Conservation (phyloP, 306 rosid genomes). For the Dalbergia cochinchinensis region DNA sequence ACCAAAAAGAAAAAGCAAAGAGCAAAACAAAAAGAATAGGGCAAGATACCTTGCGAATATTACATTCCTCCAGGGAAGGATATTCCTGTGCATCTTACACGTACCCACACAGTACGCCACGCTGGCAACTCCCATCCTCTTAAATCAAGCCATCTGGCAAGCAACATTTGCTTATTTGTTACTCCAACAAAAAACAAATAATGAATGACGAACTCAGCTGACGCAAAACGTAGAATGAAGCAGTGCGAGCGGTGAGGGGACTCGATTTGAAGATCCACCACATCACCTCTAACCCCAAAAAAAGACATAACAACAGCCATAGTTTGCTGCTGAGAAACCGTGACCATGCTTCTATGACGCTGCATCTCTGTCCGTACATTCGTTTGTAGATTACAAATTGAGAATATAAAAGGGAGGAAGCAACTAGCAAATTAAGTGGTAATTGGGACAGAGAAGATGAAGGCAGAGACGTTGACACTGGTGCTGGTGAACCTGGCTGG, state of each 20-base stretch:
- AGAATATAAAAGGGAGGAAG: neutral
- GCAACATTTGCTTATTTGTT: neutral
- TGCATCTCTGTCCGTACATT: too few species aligned
- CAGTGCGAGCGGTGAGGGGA: neutral
- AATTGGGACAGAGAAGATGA: conserved; percentile 49
- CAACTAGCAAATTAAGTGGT: neutral
- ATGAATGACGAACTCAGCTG: neutral
- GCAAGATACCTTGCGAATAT: conserved; percentile 11
- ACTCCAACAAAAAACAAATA: too few species aligned
- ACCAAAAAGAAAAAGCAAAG: too few species aligned
- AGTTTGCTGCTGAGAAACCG: too few species aligned
- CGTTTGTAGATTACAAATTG: too few species aligned
- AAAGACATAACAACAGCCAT: too few species aligned
- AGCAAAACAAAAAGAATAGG: neutral
- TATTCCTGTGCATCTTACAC: conserved; percentile 3
- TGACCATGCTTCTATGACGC: too few species aligned
- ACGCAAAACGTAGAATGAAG: neutral
- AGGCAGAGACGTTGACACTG: conserved; percentile 70
- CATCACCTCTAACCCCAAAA: neutral
- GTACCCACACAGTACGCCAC: neutral
- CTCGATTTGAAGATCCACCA: neutral
- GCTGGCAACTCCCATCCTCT: conserved; percentile 21
- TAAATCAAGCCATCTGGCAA: conserved; percentile 24
- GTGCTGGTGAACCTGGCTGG: conserved; percentile 88
- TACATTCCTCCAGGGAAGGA: neutral